Evolutionary conservation across 2,329 filamentous ascomycete species (phyloP), one percentile per base, ranked within the genome.

Genomic region (Xylaria sp.): DNA sequence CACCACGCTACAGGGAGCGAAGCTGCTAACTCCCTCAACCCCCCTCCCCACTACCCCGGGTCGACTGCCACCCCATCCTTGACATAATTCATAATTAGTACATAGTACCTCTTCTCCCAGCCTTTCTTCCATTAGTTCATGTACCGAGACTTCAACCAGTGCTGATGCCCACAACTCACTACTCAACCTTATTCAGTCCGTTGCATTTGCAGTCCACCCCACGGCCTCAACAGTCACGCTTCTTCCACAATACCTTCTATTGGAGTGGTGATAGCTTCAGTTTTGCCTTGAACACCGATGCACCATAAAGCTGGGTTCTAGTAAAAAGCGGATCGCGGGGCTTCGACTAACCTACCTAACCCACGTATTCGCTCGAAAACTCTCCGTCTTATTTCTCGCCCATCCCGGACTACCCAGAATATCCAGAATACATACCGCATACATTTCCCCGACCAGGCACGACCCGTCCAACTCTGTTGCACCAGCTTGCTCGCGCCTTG

Each of bases 21-120:
- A 28, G 23, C 45, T 48, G 12, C 45, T 48, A 48, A 48, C 45
- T 20, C 50, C 15, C 28, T 9, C 46, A 28, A 13, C 50, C 18
- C 50, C 53, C 34, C 53, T 41, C 53, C 53, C 32, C 53, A 56
- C 32, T 56, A 56, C 53, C 53, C 53, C 53, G 13, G 53, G 53
- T 41, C 13, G 34, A 34, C 50, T 55, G 28, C 32, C 53, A 46
- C 6, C 36, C 39, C 30, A 53, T 48, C 57, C 23, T 59, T 46
- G 34, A 55, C 48, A 52, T n/a, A n/a, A n/a, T n/a, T n/a, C n/a
- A n/a, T n/a, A n/a, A 39, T 13, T 13, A 39, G 36, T 39, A 39
- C 36, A 15, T 25, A 50, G 46, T 50, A 50, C 46, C 30, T 50
- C 25, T 15, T 30, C 48, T n/a, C 18, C 15, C 8, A 52, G 48